Base-by-base conservation (phyloP, 768 basidiomycete genomes). In the Symmetrospora coprosmae region DNA sequence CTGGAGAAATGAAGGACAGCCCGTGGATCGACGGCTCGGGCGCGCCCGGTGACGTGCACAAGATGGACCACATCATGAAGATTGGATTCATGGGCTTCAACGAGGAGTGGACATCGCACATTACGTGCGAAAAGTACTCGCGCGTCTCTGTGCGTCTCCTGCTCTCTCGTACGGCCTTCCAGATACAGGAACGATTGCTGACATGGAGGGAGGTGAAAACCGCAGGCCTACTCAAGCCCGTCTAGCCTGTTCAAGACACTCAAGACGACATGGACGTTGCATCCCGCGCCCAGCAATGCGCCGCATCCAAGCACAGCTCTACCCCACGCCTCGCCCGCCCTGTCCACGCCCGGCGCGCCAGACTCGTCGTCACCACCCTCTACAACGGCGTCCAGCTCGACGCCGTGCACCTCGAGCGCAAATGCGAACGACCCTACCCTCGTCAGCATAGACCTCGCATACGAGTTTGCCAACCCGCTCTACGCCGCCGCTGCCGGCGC, bases 21-120 rank as follows among this genome's bases (percentile, higher is more conserved):
- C 50, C 61, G 1, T 73, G 72, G 71, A 55, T 67, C 11, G 65
- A 60, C 0, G 48, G 23, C 0, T 13, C 41, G 1, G 67, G 65
- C 23, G 62, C 60, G 4, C 63, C 70, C 53, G 72, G 74, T 67
- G 72, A 63, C 61, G 64, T 69, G 51, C 71, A 63, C 67, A 75
- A 71, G 60, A 73, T 76, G 45, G 81, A 92, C 38, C 90, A 85
- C 6, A 88, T 96, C 71, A 75, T 97, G 66, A 81, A 81, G 2
- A 84, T 92, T 33, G 87, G 87, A 7, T 97, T 96, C 72, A 79
- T 90, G 65, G 78, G 81, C 17, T 84, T 94, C 69, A 77, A 79
- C 64, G 92, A 97, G 73, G 83, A 80, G 72, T 99, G 94, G 72
- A 76, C 84, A 49, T 90, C 87, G 71, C 76, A 76, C 38, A 91